Evolutionary conservation across 768 basidiomycete species (phyloP), one percentile per base, ranked within the genome.

Genomic region (Pholiota molesta): DNA sequence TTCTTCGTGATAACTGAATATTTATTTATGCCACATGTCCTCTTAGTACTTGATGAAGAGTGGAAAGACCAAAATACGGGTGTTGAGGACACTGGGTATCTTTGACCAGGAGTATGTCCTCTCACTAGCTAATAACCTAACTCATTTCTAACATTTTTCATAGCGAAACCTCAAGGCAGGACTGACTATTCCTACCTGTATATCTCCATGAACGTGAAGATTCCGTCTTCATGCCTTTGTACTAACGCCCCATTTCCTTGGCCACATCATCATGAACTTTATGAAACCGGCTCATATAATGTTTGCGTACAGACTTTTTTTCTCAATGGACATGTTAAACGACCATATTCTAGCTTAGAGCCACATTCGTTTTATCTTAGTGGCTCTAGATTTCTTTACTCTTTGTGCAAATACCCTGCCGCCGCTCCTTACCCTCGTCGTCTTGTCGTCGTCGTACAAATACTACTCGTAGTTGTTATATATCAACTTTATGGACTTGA

Each of bases 11-110:
- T 26, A 16, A 29, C 39, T 35, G 29, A 9, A 21, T 26, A 13
- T 21, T 19, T 55, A 47, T 61, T 17, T 37, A 55, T 31, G 23
- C 19, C 10, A 16, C 35, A 13, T 37, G 21, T 3, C 42, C 19
- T 49, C 14, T 14, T 49, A 92, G 84, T 87, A 80, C 72, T 86
- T 65, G 94, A 96, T 68, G 91, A 95, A 73, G 73, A 81, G 56
- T 95, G 92, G 94, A 94, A 94, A 83, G 83, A 84, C 68, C 65
- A 63, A 2, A 69, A 79, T 96, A 82, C 68, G 94, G 94, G 94
- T 63, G 94, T 96, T 47, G 94, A 81, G 74, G 80, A n/a, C 77
- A 78, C 71, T 82, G 81, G 81, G 81, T 66, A 66, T 82, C 28
- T 81, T 82, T 65, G 77, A 77, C 60, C 73, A 75, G 63, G 73